Percentiles rank a stretch among this genome's conserved stretches.
Evolutionary conservation across 2,329 filamentous ascomycete species (phyloP).

Genomic region (Aspergillus sp.): DNA sequence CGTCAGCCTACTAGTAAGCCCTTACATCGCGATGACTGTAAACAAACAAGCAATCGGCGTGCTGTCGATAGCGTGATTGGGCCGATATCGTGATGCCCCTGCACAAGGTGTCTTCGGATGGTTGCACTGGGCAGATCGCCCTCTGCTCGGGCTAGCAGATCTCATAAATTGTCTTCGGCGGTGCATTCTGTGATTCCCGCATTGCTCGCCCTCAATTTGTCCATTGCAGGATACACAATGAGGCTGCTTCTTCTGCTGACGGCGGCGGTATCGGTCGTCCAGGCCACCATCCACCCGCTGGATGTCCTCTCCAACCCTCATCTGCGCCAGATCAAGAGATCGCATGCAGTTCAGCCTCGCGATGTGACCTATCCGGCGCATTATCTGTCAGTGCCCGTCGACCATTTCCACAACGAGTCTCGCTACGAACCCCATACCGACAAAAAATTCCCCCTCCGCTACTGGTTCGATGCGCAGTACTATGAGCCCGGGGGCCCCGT

Average conservation of each 20-base stretch:
- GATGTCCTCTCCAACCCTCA: not conserved
- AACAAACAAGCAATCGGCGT: too few species aligned
- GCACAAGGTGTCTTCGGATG: too few species aligned
- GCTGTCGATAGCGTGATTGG: too few species aligned
- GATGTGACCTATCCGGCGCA: slow-evolving; percentile 31
- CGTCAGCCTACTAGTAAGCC: too few species aligned
- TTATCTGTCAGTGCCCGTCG: slow-evolving; percentile 60
- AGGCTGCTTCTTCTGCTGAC: not conserved
- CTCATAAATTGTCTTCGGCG: too few species aligned
- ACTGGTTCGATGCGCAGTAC: slow-evolving; percentile 77
- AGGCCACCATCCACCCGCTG: not conserved
- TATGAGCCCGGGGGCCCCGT: slow-evolving; percentile 78
- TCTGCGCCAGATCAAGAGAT: not conserved
- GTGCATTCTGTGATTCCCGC: too few species aligned
- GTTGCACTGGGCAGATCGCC: too few species aligned
- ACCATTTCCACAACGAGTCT: slow-evolving; percentile 80
- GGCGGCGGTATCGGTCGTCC: not conserved
- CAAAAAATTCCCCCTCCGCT: slow-evolving; percentile 67
- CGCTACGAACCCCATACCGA: slow-evolving; percentile 73
- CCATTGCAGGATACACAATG: not conserved
- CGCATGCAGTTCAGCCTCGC: too few species aligned
- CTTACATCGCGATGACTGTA: too few species aligned
- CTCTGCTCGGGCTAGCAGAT: too few species aligned
- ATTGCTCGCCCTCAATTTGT: too few species aligned
- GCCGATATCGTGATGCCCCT: too few species aligned